Conservation (phyloP, 1,284 basidiomycete genomes). For the Leccinum fallax region DNA sequence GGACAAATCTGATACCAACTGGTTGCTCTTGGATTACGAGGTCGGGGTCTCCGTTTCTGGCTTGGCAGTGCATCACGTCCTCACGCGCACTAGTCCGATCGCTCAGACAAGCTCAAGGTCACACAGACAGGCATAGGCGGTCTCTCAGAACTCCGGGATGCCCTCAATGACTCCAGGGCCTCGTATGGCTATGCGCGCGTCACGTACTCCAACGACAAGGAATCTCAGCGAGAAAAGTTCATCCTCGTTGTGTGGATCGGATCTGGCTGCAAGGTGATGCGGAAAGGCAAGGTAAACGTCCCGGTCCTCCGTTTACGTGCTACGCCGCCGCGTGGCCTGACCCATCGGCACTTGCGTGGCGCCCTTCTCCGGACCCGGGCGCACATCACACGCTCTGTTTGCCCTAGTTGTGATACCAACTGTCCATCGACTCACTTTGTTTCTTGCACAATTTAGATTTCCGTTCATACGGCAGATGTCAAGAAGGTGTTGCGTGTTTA, state of each 20-base stretch:
- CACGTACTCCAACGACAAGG: conserved; percentile 84
- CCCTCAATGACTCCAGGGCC: conserved; percentile 72
- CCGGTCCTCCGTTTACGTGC: conserved; percentile 24
- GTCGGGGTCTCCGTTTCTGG: conserved; percentile 40
- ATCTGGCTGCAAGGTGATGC: conserved; percentile 82
- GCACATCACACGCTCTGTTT: conserved; percentile 28
- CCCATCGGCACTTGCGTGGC: conserved; percentile 6
- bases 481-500: conserved; percentile 77
- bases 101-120: conserved; percentile 80
- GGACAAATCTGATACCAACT: conserved; percentile 83
- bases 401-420: conserved; percentile 24
- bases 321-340: conserved; percentile 14
- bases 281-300: conserved; percentile 78
- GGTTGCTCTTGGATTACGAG: conserved; percentile 87
- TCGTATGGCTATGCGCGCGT: conserved; percentile 85
- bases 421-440: conserved; percentile 22
- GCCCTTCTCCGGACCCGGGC: conserved; percentile 4
- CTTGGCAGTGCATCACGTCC: conserved; percentile 15
- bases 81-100: conserved; percentile 58
- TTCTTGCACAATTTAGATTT: conserved; percentile 57
- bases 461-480: conserved; percentile 85
- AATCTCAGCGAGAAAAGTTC: conserved; percentile 88
- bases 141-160: conserved; percentile 74
- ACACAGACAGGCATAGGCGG: conserved; percentile 80
- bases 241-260: conserved; percentile 91